Evolutionary conservation across 2,329 filamentous ascomycete genomes (phyloP), one percentile per base, ranked within the genome.

Genomic region (Podosphaera fusca): DNA sequence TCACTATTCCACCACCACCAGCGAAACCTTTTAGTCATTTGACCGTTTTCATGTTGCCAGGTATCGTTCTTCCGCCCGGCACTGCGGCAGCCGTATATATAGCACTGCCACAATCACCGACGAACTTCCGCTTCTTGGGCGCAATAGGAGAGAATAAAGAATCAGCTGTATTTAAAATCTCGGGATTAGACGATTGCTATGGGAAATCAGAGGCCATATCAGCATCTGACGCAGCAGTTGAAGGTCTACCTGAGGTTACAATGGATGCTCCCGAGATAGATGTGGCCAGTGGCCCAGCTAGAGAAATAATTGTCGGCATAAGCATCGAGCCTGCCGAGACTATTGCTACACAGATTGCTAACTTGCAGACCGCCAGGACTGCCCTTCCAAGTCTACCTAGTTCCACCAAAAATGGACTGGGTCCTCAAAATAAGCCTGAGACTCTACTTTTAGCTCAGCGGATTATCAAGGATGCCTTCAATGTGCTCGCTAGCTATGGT

Each of bases 401-500:
- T 53, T 56, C n/a, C n/a, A 31, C 10, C 0, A 4, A 3, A 36
- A 45, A 38, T 9, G 46, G 5, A 30, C 21, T 45, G 14, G 50
- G 33, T 50, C 45, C 35, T 33, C 47, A 51, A 31, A 61, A 55
- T 58, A 42, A 4, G 5, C 57, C 58, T n/a, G 74, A 78, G n/a
- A 92, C 87, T 0, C 80, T 86, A 61, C 73, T 87, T 1, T 75
- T 98, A 31, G 92, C 92, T 35, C 88, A 96, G 70, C 76, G 87
- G 61, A 95, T 98, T 64, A 96, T 98, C 64, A 84, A 87, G 64
- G 95, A 95, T 69, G 92, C 90, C 12, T 98, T 96, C 70, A 95
- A 98, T 70, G 96, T 95, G 68, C 74, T 98, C 58, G 81, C 90
- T 2, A 85, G 87, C 64, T 96, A 94, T 73, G 86, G 84, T 59